Percentiles rank a stretch among this genome's conserved stretches.
Conservation (phyloP, 305 asterid genomes). For the Fraxinus nigra region DNA sequence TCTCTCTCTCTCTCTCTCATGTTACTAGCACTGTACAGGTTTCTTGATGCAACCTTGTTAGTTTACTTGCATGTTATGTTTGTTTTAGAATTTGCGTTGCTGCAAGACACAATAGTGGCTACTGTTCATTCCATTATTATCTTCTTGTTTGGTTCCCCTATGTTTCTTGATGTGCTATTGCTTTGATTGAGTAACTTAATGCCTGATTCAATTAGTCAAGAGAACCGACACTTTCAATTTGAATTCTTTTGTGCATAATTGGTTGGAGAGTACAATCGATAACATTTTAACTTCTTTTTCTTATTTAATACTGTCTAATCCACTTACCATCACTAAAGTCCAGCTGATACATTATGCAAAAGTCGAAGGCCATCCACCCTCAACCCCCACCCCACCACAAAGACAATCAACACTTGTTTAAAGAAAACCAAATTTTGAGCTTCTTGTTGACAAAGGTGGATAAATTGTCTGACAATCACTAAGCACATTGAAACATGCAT, state of each 20-base stretch:
- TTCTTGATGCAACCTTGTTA: not conserved
- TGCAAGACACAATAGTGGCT: not conserved
- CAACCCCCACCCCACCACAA: not conserved
- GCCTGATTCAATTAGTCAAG: not conserved
- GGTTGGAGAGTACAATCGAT: not conserved
- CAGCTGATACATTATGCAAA: not conserved
- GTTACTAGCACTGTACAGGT: not conserved
- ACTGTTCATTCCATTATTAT: not conserved
- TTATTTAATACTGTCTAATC: not conserved
- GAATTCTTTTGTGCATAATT: not conserved
- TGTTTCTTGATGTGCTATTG: not conserved
- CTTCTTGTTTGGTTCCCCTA: not conserved
- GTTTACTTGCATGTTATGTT: not conserved
- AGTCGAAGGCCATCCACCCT: not conserved
- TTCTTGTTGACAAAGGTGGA: not conserved
- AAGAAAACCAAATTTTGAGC: not conserved
- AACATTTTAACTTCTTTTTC: not conserved
- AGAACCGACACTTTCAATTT: not conserved
- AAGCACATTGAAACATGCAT: not conserved
- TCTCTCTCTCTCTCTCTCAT: not conserved
- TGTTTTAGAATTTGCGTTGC: not conserved
- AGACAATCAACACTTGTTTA: not conserved
- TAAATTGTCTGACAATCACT: not conserved
- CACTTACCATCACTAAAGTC: not conserved
- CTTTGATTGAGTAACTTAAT: not conserved